phyloP scores from a whole-genome alignment of 1,139 yeast genomes.

The Saccharomyces hybrid region DNA sequence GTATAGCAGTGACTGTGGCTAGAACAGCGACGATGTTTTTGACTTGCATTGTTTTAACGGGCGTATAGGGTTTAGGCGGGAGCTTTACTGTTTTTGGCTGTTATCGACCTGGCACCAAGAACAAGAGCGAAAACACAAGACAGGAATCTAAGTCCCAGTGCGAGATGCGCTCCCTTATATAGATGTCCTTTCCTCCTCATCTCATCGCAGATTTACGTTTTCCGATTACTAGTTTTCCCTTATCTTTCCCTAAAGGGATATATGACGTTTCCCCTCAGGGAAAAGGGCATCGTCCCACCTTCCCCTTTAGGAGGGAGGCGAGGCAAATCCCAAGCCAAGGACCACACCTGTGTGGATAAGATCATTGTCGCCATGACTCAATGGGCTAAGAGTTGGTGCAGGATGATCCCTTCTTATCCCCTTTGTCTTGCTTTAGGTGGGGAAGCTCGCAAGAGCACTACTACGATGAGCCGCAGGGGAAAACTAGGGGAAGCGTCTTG shows the following conservation, averaged over 20 bases:
- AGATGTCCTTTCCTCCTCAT: not conserved
- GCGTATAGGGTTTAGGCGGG: not conserved
- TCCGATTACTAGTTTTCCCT: not conserved
- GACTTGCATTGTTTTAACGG: conserved; percentile 48
- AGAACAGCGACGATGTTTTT: conserved; percentile 40
- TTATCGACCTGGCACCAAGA: not conserved
- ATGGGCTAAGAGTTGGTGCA: not conserved
- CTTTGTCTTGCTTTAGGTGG: not conserved
- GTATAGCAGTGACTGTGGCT: not conserved
- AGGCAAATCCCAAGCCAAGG: not conserved
- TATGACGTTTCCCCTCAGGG: not conserved
- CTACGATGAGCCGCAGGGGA: not conserved
- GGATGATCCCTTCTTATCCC: not conserved
- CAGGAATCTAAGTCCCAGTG: too few species aligned
- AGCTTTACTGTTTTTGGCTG: not conserved
- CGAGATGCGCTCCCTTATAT: not conserved
- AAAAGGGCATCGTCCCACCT: not conserved
- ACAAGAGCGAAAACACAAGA: too few species aligned
- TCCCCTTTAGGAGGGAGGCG: not conserved
- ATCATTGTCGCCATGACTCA: not conserved
- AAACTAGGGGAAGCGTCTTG: not conserved
- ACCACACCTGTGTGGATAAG: not conserved
- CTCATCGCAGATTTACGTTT: not conserved
- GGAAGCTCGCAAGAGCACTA: not conserved
- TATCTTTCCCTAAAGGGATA: not conserved